Evolutionary conservation across 2,329 filamentous ascomycete genomes (phyloP).

Genomic region (Apiospora saccharicola): DNA sequence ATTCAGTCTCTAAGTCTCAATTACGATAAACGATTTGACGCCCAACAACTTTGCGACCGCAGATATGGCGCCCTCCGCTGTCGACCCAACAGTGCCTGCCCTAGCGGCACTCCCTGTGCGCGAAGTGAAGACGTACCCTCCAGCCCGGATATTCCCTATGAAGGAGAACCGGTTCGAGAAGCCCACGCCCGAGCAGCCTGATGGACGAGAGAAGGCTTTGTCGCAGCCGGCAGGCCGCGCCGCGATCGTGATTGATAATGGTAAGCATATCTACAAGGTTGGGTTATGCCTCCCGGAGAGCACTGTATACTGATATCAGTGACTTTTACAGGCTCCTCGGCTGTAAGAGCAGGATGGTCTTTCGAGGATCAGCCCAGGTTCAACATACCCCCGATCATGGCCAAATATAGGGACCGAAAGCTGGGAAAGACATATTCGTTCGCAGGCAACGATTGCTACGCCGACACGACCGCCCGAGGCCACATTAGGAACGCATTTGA

Average conservation of each 20-base stretch:
- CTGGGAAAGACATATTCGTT: conserved; percentile 91
- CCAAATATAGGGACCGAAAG: conserved; percentile 95
- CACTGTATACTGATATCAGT: conserved; percentile 26
- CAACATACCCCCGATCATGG: conserved; percentile 86
- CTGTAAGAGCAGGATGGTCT: conserved; percentile 93
- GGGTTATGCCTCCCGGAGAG: not conserved
- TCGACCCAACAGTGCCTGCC: conserved; percentile 49
- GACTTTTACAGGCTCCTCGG: conserved; percentile 73
- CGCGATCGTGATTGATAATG: conserved; percentile 98
- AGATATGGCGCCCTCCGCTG: conserved; percentile 61
- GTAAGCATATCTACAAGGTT: conserved; percentile 54
- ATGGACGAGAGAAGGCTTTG: conserved; percentile 76
- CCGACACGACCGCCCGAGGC: conserved; percentile 89
- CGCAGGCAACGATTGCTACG: conserved; percentile 90
- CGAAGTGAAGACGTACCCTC: conserved; percentile 56
- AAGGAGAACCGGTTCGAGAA: conserved; percentile 69
- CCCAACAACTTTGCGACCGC: not conserved
- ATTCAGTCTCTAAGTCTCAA: conserved; percentile 23
- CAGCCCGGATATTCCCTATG: conserved; percentile 65
- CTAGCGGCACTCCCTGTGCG: conserved; percentile 45
- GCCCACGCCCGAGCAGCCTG: conserved; percentile 60
- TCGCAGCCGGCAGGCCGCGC: conserved; percentile 62
- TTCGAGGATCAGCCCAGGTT: conserved; percentile 86
- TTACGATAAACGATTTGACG: not conserved
- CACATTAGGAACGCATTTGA: conserved; percentile 94